Evolutionary conservation across 371 early-diverging fungal species (phyloP), one percentile per base, ranked within the genome.

Genomic region (Nematocida homosporus): DNA sequence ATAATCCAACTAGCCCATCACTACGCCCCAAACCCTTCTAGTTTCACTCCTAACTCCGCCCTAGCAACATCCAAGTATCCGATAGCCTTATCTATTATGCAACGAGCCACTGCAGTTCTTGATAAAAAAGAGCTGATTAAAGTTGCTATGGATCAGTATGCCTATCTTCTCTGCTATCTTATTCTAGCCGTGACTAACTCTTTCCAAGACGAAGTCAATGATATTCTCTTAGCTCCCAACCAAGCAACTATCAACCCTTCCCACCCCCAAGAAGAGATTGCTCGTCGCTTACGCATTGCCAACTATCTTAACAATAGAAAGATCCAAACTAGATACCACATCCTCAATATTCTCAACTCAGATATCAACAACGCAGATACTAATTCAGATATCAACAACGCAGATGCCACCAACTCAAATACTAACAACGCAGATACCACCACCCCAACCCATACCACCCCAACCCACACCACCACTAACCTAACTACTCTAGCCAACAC

Each of bases 121-220:
- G 38, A 60, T 18, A 25, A 41, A 32, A 55, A 50, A 18, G 51
- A 68, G 51, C 25, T 72, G 2, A 37, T 72, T 6, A 10, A 29
- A n/a, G 27, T 5, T 16, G 10, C 57, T 61, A 23, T 72, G 13
- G 27, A 48, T 6, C 20, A 32, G 16, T 61, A 72, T 27, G 63
- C 60, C 60, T 72, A 72, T 47, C 52, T 53, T 16, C 75, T 72
- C 4, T 59, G 60, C 60, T 72, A 72, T 32, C 38, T 72, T 51
- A 40, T 72, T 13, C 67, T 72, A 18, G n/a, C 34, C n/a, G 18
- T 25, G 3, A 51, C 75, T 2, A 55, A 72, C 40, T 40, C 61
- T 3, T 64, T 64, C 10, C n/a, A 8, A 13, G 75, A 72, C 34
- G 75, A 51, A 48, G 55, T 35, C 3, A 72, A 72, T 61, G 75